Evolutionary conservation across 2,329 filamentous ascomycete species (phyloP).

Genomic region (Gyromitra esculenta): DNA sequence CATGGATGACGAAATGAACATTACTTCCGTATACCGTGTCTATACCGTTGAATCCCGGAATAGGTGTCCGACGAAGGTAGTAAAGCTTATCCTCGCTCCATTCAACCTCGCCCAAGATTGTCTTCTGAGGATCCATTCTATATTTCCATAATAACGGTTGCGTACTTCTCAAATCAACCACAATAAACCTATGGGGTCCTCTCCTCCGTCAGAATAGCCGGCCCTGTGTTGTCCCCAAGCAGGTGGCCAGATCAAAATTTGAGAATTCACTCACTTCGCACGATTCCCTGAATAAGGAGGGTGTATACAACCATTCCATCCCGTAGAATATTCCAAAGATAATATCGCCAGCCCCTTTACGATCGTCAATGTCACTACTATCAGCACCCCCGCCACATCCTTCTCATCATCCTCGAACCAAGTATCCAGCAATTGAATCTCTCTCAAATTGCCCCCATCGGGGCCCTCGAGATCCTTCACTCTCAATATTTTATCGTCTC

Average conservation of each 20-base stretch:
- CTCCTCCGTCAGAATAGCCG: conserved; percentile 35
- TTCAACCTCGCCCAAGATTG: conserved; percentile 42
- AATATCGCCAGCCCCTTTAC: conserved; percentile 42
- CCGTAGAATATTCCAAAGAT: conserved; percentile 35
- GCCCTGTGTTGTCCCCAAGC: conserved; percentile 24
- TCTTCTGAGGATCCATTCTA: conserved; percentile 41
- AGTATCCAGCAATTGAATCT: conserved; percentile 19
- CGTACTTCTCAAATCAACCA: conserved; percentile 30
- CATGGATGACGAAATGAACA: conserved; percentile 48
- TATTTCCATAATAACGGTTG: conserved; percentile 42
- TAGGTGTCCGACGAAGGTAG: conserved; percentile 45
- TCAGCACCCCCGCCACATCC: conserved; percentile 25
- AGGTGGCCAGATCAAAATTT: conserved; percentile 16
- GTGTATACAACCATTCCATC: conserved; percentile 37
- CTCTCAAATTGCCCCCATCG: conserved; percentile 21
- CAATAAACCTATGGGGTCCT: conserved; percentile 37
- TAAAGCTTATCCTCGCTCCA: conserved; percentile 44
- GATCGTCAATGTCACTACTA: conserved; percentile 39
- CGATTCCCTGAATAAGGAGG: conserved; percentile 37
- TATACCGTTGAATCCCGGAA: conserved; percentile 17
- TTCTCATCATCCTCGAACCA: conserved; percentile 39
- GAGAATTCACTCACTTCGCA: conserved; percentile 41
- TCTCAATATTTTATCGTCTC: conserved; percentile 32
- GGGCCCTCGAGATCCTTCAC: conserved; percentile 29
- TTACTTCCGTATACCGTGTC: conserved; percentile 24